Evolutionary conservation across 805 yeast genomes (phyloP).

Genomic region (Wickerhamiella galacta): DNA sequence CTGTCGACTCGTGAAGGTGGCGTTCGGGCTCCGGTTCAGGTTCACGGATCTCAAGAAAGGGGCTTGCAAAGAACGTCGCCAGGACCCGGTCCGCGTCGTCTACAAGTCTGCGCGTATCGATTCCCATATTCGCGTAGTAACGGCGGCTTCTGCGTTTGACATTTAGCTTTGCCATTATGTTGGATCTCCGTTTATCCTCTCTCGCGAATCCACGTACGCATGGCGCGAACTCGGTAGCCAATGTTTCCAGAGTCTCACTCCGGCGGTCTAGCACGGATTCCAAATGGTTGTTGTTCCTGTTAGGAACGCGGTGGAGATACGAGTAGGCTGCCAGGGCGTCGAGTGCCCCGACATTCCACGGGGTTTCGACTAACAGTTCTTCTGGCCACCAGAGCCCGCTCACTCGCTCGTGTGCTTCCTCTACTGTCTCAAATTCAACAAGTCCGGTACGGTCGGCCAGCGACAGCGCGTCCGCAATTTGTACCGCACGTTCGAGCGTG

Average conservation of each 20-base stretch:
- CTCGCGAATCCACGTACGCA: conserved; percentile 18
- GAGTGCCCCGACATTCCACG: not conserved
- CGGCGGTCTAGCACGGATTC: not conserved
- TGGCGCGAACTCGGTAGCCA: conserved; percentile 17
- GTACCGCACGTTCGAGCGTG: not conserved
- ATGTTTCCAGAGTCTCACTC: not conserved
- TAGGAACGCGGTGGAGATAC: conserved; percentile 1
- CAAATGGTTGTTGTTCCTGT: not conserved
- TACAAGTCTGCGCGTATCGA: conserved; percentile 6
- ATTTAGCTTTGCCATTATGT: conserved; percentile 1
- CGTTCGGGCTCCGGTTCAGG: too few relatives aligned
- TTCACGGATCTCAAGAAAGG: not conserved
- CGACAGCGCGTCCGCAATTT: not conserved
- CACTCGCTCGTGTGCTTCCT: conserved; percentile 1
- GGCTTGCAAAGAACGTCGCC: not conserved
- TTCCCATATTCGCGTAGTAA: conserved; percentile 14
- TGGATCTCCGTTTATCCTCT: conserved; percentile 12
- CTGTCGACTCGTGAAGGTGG: too few relatives aligned
- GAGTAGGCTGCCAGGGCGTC: conserved; percentile 1
- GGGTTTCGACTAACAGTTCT: not conserved
- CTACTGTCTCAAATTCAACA: conserved; percentile 4
- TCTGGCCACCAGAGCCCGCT: not conserved
- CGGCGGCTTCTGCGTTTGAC: conserved; percentile 10
- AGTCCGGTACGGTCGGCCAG: not conserved
- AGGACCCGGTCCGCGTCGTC: not conserved